Percentiles rank a stretch among this genome's conserved stretches.
phyloP scores from a whole-genome alignment of 2,329 filamentous ascomycete genomes.

The Colletotrichum ledebouriae region DNA sequence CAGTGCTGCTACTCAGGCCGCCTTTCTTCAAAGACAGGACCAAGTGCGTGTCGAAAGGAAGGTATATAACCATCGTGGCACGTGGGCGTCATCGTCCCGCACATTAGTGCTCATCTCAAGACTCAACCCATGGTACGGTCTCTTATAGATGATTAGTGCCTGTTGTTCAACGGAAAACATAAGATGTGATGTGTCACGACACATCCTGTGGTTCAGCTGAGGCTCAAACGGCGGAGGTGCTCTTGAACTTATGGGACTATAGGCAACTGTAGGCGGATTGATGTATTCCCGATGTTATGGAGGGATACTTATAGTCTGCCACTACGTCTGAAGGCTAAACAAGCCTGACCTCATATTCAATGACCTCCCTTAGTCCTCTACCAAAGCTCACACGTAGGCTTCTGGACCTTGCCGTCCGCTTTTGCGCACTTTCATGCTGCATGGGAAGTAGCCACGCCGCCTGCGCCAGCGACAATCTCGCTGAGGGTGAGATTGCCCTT shows the following conservation, averaged over 20 bases:
- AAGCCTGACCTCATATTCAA: background rate
- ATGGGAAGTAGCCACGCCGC: conserved; percentile 73
- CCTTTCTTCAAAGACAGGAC: background rate
- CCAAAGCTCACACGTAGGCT: conserved; percentile 79
- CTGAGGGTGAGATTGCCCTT: conserved; percentile 73
- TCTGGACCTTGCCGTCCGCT: conserved; percentile 65
- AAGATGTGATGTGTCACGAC: conserved; percentile 4
- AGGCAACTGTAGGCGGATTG: too few species aligned
- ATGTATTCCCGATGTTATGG: background rate
- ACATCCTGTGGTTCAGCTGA: background rate
- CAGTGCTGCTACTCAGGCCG: background rate
- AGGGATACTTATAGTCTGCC: background rate
- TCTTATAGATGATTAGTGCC: background rate
- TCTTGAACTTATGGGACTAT: background rate
- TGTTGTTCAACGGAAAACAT: background rate
- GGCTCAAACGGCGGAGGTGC: conserved; percentile 3
- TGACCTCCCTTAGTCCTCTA: conserved; percentile 49
- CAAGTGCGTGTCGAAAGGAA: conserved; percentile 13
- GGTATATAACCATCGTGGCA: background rate
- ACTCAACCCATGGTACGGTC: background rate
- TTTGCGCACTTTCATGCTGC: conserved; percentile 75
- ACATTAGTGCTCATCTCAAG: background rate
- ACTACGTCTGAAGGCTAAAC: too few species aligned
- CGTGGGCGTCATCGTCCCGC: background rate
- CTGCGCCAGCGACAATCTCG: conserved; percentile 80